A percentile compares a stretch with the other conserved stretches of the same genome.
Evolutionary conservation across 305 asterid genomes (phyloP).

Genomic region (Fraxinus paxiana): DNA sequence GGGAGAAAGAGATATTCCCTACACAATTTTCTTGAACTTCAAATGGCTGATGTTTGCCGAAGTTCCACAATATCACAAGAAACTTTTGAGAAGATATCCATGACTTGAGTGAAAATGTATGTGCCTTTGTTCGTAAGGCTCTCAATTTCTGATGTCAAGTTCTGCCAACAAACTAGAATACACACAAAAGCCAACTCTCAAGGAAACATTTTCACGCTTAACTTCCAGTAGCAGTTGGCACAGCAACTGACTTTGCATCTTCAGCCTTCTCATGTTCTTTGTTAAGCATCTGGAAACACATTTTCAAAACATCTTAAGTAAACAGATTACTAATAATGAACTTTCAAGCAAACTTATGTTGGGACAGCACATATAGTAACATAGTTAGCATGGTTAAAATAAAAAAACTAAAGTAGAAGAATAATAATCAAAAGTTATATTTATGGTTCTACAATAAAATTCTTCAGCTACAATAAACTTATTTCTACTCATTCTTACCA

Average conservation of each 20-base stretch:
- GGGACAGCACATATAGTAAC: not conserved
- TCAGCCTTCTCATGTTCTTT: slow-evolving; percentile 86
- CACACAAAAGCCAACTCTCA: slow-evolving; percentile 11
- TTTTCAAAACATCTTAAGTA: not conserved
- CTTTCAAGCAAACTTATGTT: not conserved
- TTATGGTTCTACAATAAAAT: not conserved
- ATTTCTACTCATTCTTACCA: no score
- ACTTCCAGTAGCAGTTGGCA: slow-evolving; percentile 70
- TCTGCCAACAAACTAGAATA: slow-evolving; percentile 17
- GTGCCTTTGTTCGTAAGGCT: not conserved
- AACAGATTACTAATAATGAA: not conserved
- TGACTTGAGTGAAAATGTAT: not conserved
- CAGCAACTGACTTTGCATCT: slow-evolving; percentile 68
- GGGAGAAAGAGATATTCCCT: not conserved
- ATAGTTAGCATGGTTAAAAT: not conserved
- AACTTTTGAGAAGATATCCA: not conserved
- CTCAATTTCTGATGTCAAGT: not conserved
- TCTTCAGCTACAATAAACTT: no score
- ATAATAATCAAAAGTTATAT: not conserved
- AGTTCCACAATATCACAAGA: not conserved
- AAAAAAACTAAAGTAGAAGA: not conserved
- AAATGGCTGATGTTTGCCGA: slow-evolving; percentile 12
- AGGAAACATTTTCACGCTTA: slow-evolving; percentile 19
- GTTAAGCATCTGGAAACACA: slow-evolving; percentile 69
- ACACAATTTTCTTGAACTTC: slow-evolving; percentile 19